Percentiles rank a stretch among this genome's conserved stretches.
These are phyloP conservation scores for Nephelium lappaceum DNA, from an alignment of 345 rosid genomes.

Conservation along the genomic window DNA sequence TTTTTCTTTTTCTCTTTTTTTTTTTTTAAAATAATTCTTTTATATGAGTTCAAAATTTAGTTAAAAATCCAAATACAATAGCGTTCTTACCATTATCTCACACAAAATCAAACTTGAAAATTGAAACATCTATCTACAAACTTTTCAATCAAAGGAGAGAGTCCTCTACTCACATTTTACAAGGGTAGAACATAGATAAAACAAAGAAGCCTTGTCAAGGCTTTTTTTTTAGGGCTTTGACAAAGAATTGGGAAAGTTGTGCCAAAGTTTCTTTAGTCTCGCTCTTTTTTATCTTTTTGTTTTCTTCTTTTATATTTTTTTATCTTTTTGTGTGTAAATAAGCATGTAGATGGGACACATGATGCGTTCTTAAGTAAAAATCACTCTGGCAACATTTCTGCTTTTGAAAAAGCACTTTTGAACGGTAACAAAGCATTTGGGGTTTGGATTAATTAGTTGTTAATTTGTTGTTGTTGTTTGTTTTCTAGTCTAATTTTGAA, in stretches of 20 bases:
- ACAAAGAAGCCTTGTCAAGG: not conserved
- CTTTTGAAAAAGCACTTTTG: constrained; percentile 24
- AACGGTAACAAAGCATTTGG: constrained; percentile 6
- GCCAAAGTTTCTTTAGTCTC: constrained; percentile 18
- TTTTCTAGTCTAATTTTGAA: constrained; percentile 10
- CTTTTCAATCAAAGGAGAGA: not conserved
- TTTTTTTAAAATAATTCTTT: no score
- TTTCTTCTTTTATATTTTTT: not conserved
- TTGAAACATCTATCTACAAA: no score
- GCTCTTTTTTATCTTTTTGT: not conserved
- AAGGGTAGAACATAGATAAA: not conserved
- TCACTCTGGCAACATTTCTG: constrained; percentile 17
- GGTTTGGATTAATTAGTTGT: not conserved
- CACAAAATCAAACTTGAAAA: no score
- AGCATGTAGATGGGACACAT: constrained; percentile 2
- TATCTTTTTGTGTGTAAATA: constrained; percentile 10
- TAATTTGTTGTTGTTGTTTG: constrained; percentile 3
- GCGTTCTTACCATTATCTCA: no score
- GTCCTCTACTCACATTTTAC: not conserved
- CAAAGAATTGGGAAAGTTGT: constrained; percentile 13
- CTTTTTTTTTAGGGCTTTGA: not conserved
- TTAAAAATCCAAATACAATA: no score
- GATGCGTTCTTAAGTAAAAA: constrained; percentile 10
- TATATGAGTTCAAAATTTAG: no score
- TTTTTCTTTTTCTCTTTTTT: no score